Percentiles rank a stretch among this genome's conserved stretches.
Conservation (phyloP, 768 basidiomycete genomes). For the Lentinula guzmanii region DNA sequence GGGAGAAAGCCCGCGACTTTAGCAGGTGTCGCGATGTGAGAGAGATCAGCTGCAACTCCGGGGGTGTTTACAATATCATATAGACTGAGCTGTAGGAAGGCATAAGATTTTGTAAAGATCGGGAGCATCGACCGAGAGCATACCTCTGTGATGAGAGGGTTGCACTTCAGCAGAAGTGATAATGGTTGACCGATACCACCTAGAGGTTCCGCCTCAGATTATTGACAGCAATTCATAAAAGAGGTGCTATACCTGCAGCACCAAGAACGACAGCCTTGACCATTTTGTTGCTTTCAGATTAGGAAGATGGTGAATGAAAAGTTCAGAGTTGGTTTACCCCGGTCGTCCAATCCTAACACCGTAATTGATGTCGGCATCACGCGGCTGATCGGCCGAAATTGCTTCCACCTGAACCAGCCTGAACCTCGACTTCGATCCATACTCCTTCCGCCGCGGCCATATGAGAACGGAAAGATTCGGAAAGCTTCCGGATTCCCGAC, state of each 20-base stretch:
- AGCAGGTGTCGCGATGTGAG: conserved; percentile 87
- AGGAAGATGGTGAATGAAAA: background rate
- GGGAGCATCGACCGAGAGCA: background rate
- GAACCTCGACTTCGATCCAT: too few species aligned
- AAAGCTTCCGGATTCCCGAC: too few species aligned
- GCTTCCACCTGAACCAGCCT: background rate
- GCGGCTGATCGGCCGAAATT: background rate
- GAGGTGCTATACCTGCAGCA: conserved; percentile 63
- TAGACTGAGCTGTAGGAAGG: conserved; percentile 57
- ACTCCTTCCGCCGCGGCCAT: too few species aligned
- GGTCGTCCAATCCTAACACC: background rate
- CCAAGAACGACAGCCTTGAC: conserved; percentile 92
- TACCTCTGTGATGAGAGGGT: conserved; percentile 76
- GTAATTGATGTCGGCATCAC: background rate
- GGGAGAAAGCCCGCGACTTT: conserved; percentile 80
- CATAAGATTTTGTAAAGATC: background rate
- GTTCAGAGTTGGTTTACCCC: background rate
- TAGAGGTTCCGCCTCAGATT: conserved; percentile 20
- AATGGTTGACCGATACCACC: conserved; percentile 98
- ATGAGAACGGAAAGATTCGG: background rate
- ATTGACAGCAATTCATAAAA: conserved; percentile 7
- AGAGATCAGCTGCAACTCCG: conserved; percentile 92
- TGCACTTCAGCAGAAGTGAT: conserved; percentile 84
- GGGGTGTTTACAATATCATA: conserved; percentile 98
- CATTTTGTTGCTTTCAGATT: conserved; percentile 10